phyloP scores from a whole-genome alignment of 495 filamentous ascomycete genomes.

The Podospora pseudopauciseta region DNA sequence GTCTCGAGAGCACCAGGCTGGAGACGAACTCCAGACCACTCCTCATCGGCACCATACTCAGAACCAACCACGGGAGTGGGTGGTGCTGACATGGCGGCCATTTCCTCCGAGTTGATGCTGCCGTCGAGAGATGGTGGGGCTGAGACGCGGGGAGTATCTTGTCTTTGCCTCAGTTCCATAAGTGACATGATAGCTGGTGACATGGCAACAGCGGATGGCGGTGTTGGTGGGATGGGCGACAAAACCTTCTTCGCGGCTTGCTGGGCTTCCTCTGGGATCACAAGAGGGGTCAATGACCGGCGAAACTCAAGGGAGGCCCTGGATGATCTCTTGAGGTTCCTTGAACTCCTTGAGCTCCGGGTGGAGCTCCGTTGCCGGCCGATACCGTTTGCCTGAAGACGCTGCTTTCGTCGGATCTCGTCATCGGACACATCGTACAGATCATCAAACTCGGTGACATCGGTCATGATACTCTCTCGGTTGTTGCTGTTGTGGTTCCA shows the following conservation, averaged over 20 bases:
- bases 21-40: slow-evolving; percentile 66
- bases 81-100: slow-evolving; percentile 72
- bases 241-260: slow-evolving; percentile 33
- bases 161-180: slow-evolving; percentile 51
- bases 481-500: slow-evolving; percentile 44
- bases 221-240: slow-evolving; percentile 73
- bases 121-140: slow-evolving; percentile 86
- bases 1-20: slow-evolving; percentile 75
- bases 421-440: slow-evolving; percentile 81
- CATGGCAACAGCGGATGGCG: slow-evolving; percentile 70
- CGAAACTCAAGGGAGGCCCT: slow-evolving; percentile 32
- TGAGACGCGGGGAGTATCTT: slow-evolving; percentile 65
- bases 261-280: slow-evolving; percentile 57
- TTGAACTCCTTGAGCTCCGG: slow-evolving; percentile 25
- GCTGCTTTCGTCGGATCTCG: slow-evolving; percentile 33
- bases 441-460: slow-evolving; percentile 71
- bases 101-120: slow-evolving; percentile 78
- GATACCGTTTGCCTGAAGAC: slow-evolving; percentile 35
- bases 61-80: slow-evolving; percentile 70
- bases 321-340: slow-evolving; percentile 24
- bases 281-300: slow-evolving; percentile 59
- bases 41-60: slow-evolving; percentile 46
- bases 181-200: slow-evolving; percentile 68
- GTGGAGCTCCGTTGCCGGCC: slow-evolving; percentile 32
- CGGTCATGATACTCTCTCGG: slow-evolving; percentile 50